Evolutionary conservation across 371 early-diverging fungal species (phyloP).

Genomic region (Mucor ambiguus): DNA sequence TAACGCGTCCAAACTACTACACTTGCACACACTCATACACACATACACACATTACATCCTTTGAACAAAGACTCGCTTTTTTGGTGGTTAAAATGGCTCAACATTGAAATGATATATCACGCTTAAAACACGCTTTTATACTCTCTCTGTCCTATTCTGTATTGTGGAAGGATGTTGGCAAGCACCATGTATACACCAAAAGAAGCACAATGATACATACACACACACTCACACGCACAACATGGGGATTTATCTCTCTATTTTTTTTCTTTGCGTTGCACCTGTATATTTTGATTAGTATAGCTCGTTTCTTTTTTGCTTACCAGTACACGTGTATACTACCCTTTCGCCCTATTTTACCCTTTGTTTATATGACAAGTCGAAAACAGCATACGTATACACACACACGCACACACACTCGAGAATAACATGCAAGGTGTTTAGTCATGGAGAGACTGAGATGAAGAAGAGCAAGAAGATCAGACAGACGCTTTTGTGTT

Average conservation of each 20-base stretch:
- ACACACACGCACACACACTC: background rate
- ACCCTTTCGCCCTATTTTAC: background rate
- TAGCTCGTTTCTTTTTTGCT: background rate
- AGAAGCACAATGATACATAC: background rate
- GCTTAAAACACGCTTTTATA: slow-evolving; percentile 4
- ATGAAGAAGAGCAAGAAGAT: slow-evolving; percentile 4
- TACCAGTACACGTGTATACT: background rate
- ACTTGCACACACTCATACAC: background rate
- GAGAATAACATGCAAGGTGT: background rate
- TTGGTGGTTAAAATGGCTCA: slow-evolving; percentile 4
- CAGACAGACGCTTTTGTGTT: slow-evolving; percentile 2
- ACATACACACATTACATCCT: background rate
- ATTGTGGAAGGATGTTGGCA: background rate
- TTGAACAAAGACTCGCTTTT: slow-evolving; percentile 2
- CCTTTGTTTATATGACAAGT: background rate
- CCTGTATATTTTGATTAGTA: background rate
- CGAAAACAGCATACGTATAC: background rate
- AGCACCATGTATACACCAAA: background rate
- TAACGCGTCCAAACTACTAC: background rate
- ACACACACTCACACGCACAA: slow-evolving; percentile 1
- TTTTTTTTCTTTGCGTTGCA: background rate
- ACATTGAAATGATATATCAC: slow-evolving; percentile 1
- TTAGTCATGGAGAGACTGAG: background rate
- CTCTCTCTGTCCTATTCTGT: background rate
- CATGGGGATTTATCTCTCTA: background rate